Conservation (phyloP, 2,329 filamentous ascomycete genomes). For the Aspergillus phoenicis region DNA sequence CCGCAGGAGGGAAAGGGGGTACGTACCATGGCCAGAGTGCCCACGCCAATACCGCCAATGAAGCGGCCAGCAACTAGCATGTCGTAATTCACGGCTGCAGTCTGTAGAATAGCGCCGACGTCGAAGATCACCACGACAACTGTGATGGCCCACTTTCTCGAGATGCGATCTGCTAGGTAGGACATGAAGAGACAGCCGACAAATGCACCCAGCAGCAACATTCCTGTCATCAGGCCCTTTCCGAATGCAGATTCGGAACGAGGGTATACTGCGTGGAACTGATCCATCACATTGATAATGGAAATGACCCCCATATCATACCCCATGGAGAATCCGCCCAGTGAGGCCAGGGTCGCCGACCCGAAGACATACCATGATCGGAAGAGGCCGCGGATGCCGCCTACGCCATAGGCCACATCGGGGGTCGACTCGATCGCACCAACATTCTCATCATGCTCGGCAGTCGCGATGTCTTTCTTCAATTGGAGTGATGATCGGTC, state of each 20-base stretch:
- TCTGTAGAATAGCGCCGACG: slow-evolving; percentile 49
- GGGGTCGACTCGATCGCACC: neutral
- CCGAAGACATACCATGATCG: slow-evolving; percentile 45
- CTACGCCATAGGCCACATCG: slow-evolving; percentile 27
- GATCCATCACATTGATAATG: slow-evolving; percentile 50
- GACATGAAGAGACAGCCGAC: slow-evolving; percentile 46
- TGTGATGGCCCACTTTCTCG: slow-evolving; percentile 46
- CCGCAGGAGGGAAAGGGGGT: neutral
- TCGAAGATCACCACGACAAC: slow-evolving; percentile 39
- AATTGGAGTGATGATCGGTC: neutral
- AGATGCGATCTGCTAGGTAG: slow-evolving; percentile 41
- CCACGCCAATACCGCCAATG: slow-evolving; percentile 43
- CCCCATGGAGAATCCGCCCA: slow-evolving; percentile 46
- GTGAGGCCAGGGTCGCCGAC: slow-evolving; percentile 43
- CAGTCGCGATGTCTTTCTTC: neutral
- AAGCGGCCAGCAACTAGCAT: slow-evolving; percentile 39
- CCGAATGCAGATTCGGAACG: neutral
- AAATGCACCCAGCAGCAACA: slow-evolving; percentile 44
- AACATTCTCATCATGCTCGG: neutral
- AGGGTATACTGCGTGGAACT: slow-evolving; percentile 47
- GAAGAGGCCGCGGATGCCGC: slow-evolving; percentile 36
- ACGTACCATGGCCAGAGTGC: slow-evolving; percentile 40
- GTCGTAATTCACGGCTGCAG: slow-evolving; percentile 28
- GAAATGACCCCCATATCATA: slow-evolving; percentile 51
- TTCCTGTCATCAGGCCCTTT: slow-evolving; percentile 43